A percentile compares a stretch with the other conserved stretches of the same genome.
Conservation (phyloP, 1,139 yeast species). For the Debaryomyces nepalensis region DNA sequence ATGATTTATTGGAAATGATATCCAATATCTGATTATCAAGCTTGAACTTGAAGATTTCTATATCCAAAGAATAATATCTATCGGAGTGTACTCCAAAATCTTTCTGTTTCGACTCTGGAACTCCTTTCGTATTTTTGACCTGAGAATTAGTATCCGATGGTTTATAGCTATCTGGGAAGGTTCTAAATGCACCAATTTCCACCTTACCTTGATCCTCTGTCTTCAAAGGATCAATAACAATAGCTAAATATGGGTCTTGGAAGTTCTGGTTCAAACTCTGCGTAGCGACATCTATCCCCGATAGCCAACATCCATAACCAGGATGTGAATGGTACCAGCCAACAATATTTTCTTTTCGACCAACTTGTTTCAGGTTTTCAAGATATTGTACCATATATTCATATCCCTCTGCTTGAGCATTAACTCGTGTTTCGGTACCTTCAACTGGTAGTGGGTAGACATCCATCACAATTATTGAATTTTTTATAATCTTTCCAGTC, state of each 20-base stretch:
- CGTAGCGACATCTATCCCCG: slow-evolving; percentile 89
- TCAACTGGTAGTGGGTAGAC: slow-evolving; percentile 89
- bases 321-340: slow-evolving; percentile 99
- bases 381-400: slow-evolving; percentile 91
- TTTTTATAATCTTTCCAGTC: slow-evolving; percentile 69
- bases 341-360: slow-evolving; percentile 65
- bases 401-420: slow-evolving; percentile 92
- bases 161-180: slow-evolving; percentile 56
- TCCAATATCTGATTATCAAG: slow-evolving; percentile 56
- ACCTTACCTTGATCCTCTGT: slow-evolving; percentile 68
- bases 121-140: slow-evolving; percentile 19
- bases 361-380: slow-evolving; percentile 58
- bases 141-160: slow-evolving; percentile 8
- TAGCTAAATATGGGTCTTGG: slow-evolving; percentile 90
- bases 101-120: slow-evolving; percentile 53
- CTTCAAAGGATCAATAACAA: slow-evolving; percentile 84
- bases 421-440: slow-evolving; percentile 95
- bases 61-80: slow-evolving; percentile 70
- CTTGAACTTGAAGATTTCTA: slow-evolving; percentile 63
- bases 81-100: slow-evolving; percentile 77
- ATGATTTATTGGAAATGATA: slow-evolving; percentile 52
- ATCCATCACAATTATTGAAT: slow-evolving; percentile 74
- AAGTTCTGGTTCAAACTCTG: slow-evolving; percentile 83
- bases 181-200: slow-evolving; percentile 91
- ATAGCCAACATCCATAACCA: slow-evolving; percentile 94